Conservation (phyloP, 306 rosid species). For the Cicer arietinum region DNA sequence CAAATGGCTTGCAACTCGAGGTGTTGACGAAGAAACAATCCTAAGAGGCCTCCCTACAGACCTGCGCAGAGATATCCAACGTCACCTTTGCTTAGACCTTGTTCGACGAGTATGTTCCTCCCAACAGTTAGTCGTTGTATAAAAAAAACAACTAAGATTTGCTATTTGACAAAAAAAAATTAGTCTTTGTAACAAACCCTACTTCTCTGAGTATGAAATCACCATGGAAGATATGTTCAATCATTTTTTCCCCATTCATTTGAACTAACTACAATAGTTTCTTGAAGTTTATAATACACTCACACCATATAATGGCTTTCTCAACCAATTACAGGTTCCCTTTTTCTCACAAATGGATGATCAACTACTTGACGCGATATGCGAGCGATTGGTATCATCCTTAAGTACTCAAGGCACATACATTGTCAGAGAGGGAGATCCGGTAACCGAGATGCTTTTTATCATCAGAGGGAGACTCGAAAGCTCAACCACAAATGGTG, state of each 20-base stretch:
- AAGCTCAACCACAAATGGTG: slow-evolving; percentile 94
- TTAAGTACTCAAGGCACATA: slow-evolving; percentile 77
- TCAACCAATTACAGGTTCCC: slow-evolving; percentile 68
- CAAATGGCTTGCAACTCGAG: slow-evolving; percentile 94
- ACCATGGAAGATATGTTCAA: not conserved
- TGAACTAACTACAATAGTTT: slow-evolving; percentile 13
- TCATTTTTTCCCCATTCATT: too few species aligned
- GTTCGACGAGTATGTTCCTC: slow-evolving; percentile 77
- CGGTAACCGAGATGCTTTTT: slow-evolving; percentile 90
- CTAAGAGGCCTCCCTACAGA: slow-evolving; percentile 71
- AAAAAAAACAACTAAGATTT: too few species aligned
- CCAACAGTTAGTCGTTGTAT: not conserved
- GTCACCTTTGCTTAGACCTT: slow-evolving; percentile 88
- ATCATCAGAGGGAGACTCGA: slow-evolving; percentile 87
- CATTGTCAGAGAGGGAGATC: slow-evolving; percentile 93
- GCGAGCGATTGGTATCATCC: slow-evolving; percentile 80
- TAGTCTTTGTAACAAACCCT: not conserved
- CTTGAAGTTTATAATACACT: not conserved
- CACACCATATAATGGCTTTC: slow-evolving; percentile 20
- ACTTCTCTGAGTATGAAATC: not conserved
- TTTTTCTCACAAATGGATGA: slow-evolving; percentile 92
- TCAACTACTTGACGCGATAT: slow-evolving; percentile 86
- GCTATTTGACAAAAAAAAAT: too few species aligned
- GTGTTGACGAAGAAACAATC: slow-evolving; percentile 87
- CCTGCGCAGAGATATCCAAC: slow-evolving; percentile 86